A percentile compares a stretch with the other conserved stretches of the same genome.
Conservation (phyloP, 2,329 filamentous ascomycete species). For the Calcarisporium arbuscula region DNA sequence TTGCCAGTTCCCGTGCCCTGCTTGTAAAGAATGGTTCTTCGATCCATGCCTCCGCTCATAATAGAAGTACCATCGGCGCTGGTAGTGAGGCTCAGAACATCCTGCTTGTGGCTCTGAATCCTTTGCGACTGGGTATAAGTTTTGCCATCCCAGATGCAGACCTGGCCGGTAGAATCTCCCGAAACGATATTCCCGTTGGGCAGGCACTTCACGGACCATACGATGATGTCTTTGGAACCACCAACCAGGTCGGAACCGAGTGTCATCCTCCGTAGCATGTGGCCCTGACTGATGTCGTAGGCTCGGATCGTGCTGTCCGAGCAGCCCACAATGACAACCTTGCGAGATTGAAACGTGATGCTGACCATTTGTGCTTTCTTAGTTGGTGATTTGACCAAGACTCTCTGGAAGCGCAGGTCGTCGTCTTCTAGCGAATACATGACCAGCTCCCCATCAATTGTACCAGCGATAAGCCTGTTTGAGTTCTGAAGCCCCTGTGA, state of each 20-base stretch:
- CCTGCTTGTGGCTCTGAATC: conserved; percentile 79
- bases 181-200: conserved; percentile 86
- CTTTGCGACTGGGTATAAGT: conserved; percentile 85
- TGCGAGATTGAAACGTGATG: conserved; percentile 79
- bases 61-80: conserved; percentile 76
- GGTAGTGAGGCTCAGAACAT: conserved; percentile 80
- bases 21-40: conserved; percentile 77
- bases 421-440: conserved; percentile 81
- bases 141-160: conserved; percentile 89
- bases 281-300: conserved; percentile 76
- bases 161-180: conserved; percentile 88
- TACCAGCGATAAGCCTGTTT: conserved; percentile 72
- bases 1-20: conserved; percentile 52
- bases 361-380: conserved; percentile 88
- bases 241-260: conserved; percentile 72
- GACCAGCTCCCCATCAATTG: conserved; percentile 83
- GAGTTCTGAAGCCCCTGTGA: conserved; percentile 27
- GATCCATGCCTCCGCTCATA: conserved; percentile 87
- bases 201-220: conserved; percentile 89
- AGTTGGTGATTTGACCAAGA: conserved; percentile 68
- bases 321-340: conserved; percentile 81
- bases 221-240: conserved; percentile 76
- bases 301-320: conserved; percentile 94
- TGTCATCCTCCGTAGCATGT: conserved; percentile 74
- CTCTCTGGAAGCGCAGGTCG: conserved; percentile 72